Evolutionary conservation across 352 stramenopile genomes (phyloP), one percentile per base, ranked within the genome.

Genomic region (Globisporangium megalacanthum): DNA sequence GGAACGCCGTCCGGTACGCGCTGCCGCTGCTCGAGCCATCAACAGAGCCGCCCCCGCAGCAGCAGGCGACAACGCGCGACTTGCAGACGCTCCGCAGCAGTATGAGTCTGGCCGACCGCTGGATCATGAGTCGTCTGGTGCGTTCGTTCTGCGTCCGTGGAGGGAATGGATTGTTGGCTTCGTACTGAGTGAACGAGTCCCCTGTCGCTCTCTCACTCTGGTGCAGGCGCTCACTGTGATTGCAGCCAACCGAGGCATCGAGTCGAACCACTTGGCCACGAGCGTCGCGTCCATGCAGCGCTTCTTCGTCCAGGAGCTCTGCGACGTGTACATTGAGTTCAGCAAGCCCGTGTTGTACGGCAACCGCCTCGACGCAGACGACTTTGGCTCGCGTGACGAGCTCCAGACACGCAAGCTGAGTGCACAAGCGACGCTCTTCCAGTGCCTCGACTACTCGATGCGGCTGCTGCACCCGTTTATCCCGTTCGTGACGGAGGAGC

Each of bases 401-500:
- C 84, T 88, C 44, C 77, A 68, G 33, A 73, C 88, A 19, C 65
- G 64, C 10, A 77, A 90, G 52, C 83, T 80, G 62, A 88, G 89
- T 42, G 91, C 97, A 29, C 94, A 98, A 69, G 83, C 81, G 8
- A 98, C 88, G 10, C 73, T 99, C 7, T 98, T 95, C 72, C 76
- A 94, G 31, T 97, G 92, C 37, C 71, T 99, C 41, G 97, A 99
- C 60, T 86, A 86, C 60, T 97, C 92, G 19, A 88, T 99, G 65
- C 88, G 96, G 19, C 78, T 99, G 50, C 70, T 99, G 37, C 98
- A 99, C 65, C 97, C 97, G 7, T 97, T 99, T 68, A 98, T 99
- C 70, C 98, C 98, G n/a, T 99, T 99, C 70, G 93, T 99, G 22
- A 99, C 97, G 0, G 98, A 99, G 78, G 98, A 99, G 70, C 78